These are phyloP conservation scores for Fusarium heterosporum DNA, from an alignment of 2,329 filamentous ascomycete species.

Conservation along the genomic window DNA sequence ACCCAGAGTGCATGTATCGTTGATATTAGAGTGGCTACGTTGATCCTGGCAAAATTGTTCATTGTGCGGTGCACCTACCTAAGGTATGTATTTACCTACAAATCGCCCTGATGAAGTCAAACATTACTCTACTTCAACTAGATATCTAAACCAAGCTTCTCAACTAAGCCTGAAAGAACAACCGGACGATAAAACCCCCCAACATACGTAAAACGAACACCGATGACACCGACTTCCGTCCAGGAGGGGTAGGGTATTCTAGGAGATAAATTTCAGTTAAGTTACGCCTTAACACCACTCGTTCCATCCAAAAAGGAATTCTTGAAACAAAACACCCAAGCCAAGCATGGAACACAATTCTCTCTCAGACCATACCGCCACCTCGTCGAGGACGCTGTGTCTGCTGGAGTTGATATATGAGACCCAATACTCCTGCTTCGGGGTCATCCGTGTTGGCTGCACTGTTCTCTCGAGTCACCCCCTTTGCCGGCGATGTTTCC, in stretches of 20 bases:
- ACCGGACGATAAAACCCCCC: constrained; percentile 1
- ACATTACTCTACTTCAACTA: not conserved
- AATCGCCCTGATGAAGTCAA: not conserved
- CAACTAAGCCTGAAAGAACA: not conserved
- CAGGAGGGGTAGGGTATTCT: not conserved
- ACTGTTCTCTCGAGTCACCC: constrained; percentile 65
- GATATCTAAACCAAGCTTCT: not conserved
- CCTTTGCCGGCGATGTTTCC: constrained; percentile 67
- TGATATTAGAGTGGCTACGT: not conserved
- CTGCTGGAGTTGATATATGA: constrained; percentile 70
- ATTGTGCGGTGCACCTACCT: not conserved
- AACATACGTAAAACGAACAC: constrained; percentile 14
- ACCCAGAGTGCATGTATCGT: not conserved
- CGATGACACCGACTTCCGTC: not conserved
- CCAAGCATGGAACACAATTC: not conserved
- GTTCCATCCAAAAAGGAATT: not conserved
- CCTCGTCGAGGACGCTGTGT: constrained; percentile 63
- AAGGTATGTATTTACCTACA: not conserved
- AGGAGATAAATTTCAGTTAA: constrained; percentile 5
- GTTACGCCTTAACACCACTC: constrained; percentile 16
- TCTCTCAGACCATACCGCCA: constrained; percentile 52
- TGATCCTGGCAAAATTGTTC: not conserved
- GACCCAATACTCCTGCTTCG: constrained; percentile 66
- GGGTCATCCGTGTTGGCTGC: constrained; percentile 58
- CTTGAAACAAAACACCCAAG: not conserved